phyloP scores from a whole-genome alignment of 768 basidiomycete species.

The Nevesoporus exiguus region DNA sequence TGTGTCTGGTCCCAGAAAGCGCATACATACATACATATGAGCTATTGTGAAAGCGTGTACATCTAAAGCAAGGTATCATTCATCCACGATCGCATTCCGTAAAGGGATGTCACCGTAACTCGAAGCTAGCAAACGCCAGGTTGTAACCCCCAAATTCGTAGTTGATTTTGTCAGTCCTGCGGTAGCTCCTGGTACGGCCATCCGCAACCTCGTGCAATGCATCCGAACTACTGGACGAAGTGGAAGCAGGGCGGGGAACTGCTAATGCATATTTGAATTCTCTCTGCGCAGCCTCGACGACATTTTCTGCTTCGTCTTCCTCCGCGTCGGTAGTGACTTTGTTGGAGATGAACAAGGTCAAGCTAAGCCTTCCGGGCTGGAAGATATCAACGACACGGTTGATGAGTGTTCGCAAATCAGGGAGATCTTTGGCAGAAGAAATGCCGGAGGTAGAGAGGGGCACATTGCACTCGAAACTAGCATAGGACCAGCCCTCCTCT shows the following conservation, averaged over 20 bases:
- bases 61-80: constrained; percentile 24
- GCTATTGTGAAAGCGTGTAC: constrained; percentile 12
- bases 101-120: constrained; percentile 39
- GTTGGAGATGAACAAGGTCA: constrained; percentile 89
- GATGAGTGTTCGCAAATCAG: constrained; percentile 77
- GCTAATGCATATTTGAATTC: constrained; percentile 68
- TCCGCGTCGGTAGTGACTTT: constrained; percentile 42
- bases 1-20: constrained; percentile 9
- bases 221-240: constrained; percentile 21
- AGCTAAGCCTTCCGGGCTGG: constrained; percentile 76
- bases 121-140: constrained; percentile 86
- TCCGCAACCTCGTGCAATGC: constrained; percentile 13
- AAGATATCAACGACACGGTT: constrained; percentile 91
- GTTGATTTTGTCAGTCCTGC: constrained; percentile 93
- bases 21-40: constrained; percentile 11
- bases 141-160: constrained; percentile 96
- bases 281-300: constrained; percentile 69
- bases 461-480: constrained; percentile 98
- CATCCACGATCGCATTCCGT: constrained; percentile 10
- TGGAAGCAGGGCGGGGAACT: constrained; percentile 22
- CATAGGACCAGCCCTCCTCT: constrained; percentile 97
- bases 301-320: constrained; percentile 47
- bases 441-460: constrained; percentile 45
- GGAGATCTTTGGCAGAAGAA: constrained; percentile 43
- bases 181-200: constrained; percentile 46